These are phyloP conservation scores for Lavandula angustifolia DNA, from an alignment of 257 asterid genomes.

Conservation along the genomic window DNA sequence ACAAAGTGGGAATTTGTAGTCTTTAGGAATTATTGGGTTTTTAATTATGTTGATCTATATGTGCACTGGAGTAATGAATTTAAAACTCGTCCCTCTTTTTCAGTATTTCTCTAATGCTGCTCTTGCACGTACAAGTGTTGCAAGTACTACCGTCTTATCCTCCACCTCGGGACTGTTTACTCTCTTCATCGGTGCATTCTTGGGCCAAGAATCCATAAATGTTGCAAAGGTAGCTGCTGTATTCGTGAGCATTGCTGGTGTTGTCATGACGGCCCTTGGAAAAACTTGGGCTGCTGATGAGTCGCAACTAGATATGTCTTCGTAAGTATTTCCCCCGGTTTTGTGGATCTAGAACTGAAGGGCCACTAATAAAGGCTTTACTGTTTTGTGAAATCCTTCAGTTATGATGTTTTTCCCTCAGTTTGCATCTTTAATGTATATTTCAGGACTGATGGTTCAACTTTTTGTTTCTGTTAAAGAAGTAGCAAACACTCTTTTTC, in stretches of 20 bases:
- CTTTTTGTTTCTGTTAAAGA: conserved; percentile 68
- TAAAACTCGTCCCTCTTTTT: conserved; percentile 25
- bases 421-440: conserved; percentile 40
- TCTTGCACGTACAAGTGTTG: conserved; percentile 97
- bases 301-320: conserved; percentile 52
- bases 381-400: conserved; percentile 13
- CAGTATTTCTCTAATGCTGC: conserved; percentile 98
- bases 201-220: conserved; percentile 91
- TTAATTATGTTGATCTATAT: conserved; percentile 16
- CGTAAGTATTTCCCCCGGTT: conserved; percentile 49
- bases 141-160: conserved; percentile 95
- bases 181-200: conserved; percentile 80
- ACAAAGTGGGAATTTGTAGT: no score
- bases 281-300: conserved; percentile 99
- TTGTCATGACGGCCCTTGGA: conserved; percentile 89
- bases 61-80: conserved; percentile 10
- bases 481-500: conserved; percentile 74
- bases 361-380: background rate
- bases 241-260: conserved; percentile 89
- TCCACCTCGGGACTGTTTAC: conserved; percentile 97
- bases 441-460: conserved; percentile 70
- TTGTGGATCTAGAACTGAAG: conserved; percentile 13
- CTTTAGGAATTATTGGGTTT: conserved; percentile 13
- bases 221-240: conserved; percentile 82
- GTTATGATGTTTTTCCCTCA: conserved; percentile 43